Evolutionary conservation across 306 rosid species (phyloP).

Genomic region (Quercus gilva): DNA sequence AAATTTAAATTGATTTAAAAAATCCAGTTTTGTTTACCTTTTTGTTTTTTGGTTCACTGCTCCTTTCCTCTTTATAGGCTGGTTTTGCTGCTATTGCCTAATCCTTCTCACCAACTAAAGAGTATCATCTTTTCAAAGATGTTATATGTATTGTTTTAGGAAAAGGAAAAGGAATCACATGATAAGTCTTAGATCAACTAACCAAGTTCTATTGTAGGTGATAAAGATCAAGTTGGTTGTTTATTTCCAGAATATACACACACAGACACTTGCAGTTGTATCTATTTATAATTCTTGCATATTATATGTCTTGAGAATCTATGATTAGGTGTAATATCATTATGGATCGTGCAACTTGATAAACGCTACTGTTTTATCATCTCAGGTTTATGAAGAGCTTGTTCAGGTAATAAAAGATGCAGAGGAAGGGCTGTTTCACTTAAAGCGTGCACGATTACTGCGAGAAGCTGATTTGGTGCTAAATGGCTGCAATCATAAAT

Average conservation of each 20-base stretch:
- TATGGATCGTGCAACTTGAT: conserved; percentile 3
- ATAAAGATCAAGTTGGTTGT: neutral
- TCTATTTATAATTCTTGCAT: neutral
- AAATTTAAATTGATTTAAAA: neutral
- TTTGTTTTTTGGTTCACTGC: neutral
- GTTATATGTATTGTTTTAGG: neutral
- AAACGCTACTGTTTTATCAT: conserved; percentile 8
- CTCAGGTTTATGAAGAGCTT: conserved; percentile 80
- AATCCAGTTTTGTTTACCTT: neutral
- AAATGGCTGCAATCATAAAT: conserved; percentile 23
- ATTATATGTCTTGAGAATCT: neutral
- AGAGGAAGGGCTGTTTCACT: conserved; percentile 83
- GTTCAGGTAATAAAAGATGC: conserved; percentile 83
- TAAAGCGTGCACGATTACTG: conserved; percentile 75
- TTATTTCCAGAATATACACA: neutral
- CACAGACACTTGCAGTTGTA: neutral
- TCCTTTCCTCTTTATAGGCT: neutral
- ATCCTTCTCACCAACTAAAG: neutral
- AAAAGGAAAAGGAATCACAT: neutral
- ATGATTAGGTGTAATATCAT: neutral
- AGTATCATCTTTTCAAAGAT: neutral
- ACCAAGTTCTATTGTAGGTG: neutral
- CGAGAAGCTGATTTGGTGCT: conserved; percentile 69
- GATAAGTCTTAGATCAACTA: neutral
- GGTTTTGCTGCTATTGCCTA: neutral